phyloP scores from a whole-genome alignment of 106 monocot genomes.

The Iris macrosiphon region DNA sequence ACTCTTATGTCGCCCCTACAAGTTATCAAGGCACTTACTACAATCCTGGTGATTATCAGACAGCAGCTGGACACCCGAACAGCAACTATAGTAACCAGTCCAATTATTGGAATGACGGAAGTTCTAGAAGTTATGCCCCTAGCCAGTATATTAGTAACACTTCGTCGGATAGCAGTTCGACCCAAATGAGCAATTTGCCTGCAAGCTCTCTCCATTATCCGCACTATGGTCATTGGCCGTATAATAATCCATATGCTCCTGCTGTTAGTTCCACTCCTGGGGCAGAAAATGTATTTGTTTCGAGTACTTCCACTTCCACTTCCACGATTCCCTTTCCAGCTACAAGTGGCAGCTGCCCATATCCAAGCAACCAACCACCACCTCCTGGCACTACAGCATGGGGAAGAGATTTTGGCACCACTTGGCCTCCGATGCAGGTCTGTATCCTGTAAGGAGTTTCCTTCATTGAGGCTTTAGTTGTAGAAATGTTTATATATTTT shows the following conservation, averaged over 20 bases:
- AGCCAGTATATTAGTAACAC: constrained; percentile 52
- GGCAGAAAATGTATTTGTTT: constrained; percentile 22
- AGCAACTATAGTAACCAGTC: constrained; percentile 55
- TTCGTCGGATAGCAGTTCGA: constrained; percentile 34
- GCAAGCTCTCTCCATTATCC: constrained; percentile 49
- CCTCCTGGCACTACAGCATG: constrained; percentile 97
- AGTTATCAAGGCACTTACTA: constrained; percentile 78
- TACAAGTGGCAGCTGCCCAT: constrained; percentile 31
- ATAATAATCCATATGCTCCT: constrained; percentile 45
- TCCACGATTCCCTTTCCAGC: constrained; percentile 16
- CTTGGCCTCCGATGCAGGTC: constrained; percentile 58
- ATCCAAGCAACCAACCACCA: constrained; percentile 76
- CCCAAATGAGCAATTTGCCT: constrained; percentile 30
- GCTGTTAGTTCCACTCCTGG: constrained; percentile 33
- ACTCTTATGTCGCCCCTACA: constrained; percentile 15
- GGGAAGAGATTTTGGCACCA: constrained; percentile 41
- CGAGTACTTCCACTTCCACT: constrained; percentile 14
- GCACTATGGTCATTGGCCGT: constrained; percentile 66
- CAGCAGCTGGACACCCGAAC: constrained; percentile 54
- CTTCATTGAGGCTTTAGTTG: too few relatives aligned
- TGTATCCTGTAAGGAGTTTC: too few relatives aligned
- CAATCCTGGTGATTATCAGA: constrained; percentile 96
- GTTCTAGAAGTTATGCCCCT: constrained; percentile 7
- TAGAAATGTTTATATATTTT: too few relatives aligned
- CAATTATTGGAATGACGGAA: constrained; percentile 52